Evolutionary conservation across 345 rosid genomes (phyloP), one percentile per base, ranked within the genome.

Genomic region (Acer negundo): DNA sequence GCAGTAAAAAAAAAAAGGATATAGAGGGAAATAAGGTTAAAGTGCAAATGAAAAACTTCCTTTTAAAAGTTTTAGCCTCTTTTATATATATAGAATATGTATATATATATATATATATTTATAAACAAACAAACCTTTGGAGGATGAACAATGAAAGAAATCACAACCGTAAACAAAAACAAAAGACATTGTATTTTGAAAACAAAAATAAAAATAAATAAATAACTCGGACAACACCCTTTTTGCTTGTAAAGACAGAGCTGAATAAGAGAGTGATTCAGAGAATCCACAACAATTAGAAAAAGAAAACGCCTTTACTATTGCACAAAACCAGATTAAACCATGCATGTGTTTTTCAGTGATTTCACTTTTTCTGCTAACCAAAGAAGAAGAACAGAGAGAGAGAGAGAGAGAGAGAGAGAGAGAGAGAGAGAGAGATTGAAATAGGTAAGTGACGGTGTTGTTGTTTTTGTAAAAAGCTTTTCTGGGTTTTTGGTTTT

Each of bases 151-250:
- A 11, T 8, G 46, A 15, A 19, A 7, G 38, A 1, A 35, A 40
- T 3, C 44, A 6, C 7, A 40, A 40, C 0, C 7, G 7, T 6
- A 42, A 4, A 7, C 10, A 58, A 62, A 28, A 28, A 28, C 31
- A 28, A 28, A 28, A 28, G 31, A 2, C 31, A 28, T 28, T 28
- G 4, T 2, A 28, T 28, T 28, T 28, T 28, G 31, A 28, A 28
- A 28, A 12, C 44, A 3, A 5, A 13, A 67, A 55, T 28, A 31
- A 61, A 59, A 28, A 28, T 28, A 44, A 73, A 19, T 1, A 1
- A 20, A 79, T 77, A 86, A 86, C 89, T 82, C n/a, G 74, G 38
- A 77, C 61, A 42, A 58, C 24, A 47, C 75, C 9, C 77, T 44
- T n/a, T n/a, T 12, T 8, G 11, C 1, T 24, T 8, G 69, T 17